Base-by-base conservation (phyloP, 345 rosid species). In the Eutrema yunnanense region DNA sequence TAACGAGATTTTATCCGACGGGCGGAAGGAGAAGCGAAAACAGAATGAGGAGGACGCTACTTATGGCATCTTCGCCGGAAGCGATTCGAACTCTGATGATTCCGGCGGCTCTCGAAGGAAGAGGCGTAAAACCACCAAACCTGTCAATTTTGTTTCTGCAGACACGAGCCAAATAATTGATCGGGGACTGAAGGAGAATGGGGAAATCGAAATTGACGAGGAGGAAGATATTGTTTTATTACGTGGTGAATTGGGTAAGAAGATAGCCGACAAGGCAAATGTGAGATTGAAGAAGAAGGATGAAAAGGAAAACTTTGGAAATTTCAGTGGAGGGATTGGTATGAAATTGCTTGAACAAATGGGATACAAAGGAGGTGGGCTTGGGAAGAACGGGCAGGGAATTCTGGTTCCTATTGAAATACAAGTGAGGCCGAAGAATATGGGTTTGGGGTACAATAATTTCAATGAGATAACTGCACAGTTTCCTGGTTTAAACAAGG, bases 381-480 rank as follows among this genome's bases (percentile, higher is more conserved):
- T 88, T 53, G 98, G 98, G 65, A 91, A 82, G 80, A 84, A 92
- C 56, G 76, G 77, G 77, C 98, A 95, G 81, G 99, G 97, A 42
- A 95, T 92, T 80, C 86, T 84, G 14, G 79, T 83, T 9, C 97
- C 98, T 3, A 71, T 92, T 70, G 98, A 95, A 79, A 92, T 87
- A 3, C 90, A 86, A 83, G 6, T 88, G 88, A 87, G 96, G 74
- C 99, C 98, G 0, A 95, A 88, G 83, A 88, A 84, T 75, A 88
- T 87, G 92, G 98, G 99, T 41, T 79, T 95, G 89, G 96, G 99
- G 2, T 95, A 84, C 56, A 90, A n/a, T n/a, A n/a, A n/a, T n/a
- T n/a, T n/a, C n/a, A n/a, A 88, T 73, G 97, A 95, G 76, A 34
- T 5, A 6, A 32, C 34, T 32, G 81, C 83, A 30, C 85, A 82